These are phyloP conservation scores for Petunia hybrid DNA, from an alignment of 305 asterid genomes.

Conservation along the genomic window DNA sequence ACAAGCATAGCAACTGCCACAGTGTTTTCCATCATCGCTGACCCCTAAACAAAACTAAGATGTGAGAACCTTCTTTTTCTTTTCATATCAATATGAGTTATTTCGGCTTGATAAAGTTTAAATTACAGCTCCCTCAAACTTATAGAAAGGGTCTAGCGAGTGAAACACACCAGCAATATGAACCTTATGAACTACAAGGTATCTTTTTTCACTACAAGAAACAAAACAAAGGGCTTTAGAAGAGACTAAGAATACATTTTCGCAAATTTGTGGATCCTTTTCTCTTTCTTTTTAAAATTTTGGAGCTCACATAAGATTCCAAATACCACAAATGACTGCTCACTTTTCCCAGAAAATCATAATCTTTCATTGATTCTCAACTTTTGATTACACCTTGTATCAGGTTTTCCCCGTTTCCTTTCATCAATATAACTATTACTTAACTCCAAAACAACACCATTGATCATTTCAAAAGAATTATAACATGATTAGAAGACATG, in stretches of 20 bases:
- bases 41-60: conserved; percentile 59
- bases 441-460: not conserved
- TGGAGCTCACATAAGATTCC: not conserved
- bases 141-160: not conserved
- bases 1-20: conserved; percentile 78
- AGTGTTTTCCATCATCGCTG: conserved; percentile 77
- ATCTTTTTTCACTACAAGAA: not conserved
- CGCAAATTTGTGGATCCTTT: not conserved
- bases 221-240: not conserved
- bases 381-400: not conserved
- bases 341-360: not conserved
- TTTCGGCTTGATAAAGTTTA: not conserved
- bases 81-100: not conserved
- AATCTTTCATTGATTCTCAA: not conserved
- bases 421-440: not conserved
- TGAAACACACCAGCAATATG: not conserved
- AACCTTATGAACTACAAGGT: not conserved
- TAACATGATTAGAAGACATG: no score
- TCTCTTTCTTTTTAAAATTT: not conserved
- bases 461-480: no score
- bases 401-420: not conserved
- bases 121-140: not conserved
- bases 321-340: not conserved
- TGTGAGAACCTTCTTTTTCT: not conserved
- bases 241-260: not conserved